These are phyloP conservation scores for Periconia digitata DNA, from an alignment of 2,329 filamentous ascomycete genomes.

Conservation along the genomic window DNA sequence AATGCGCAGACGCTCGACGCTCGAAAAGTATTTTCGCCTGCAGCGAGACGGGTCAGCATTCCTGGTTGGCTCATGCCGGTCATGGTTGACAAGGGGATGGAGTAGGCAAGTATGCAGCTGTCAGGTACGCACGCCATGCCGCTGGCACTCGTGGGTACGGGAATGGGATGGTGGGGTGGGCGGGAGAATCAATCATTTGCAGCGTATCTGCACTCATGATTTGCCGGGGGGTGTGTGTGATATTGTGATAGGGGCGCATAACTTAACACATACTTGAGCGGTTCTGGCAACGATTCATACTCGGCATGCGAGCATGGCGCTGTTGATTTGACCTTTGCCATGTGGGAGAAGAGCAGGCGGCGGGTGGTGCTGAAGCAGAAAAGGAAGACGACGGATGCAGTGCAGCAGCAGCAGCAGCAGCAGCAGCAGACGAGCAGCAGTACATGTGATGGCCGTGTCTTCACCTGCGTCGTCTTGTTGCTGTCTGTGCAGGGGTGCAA, in stretches of 20 bases:
- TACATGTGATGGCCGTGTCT: neutral
- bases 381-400: conserved; percentile 4
- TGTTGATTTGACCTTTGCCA: conserved; percentile 26
- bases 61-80: neutral
- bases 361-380: neutral
- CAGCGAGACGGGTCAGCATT: conserved; percentile 22
- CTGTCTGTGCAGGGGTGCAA: neutral
- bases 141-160: no score
- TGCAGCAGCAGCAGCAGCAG: no score
- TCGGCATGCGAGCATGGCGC: conserved; percentile 41
- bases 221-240: conserved; percentile 20
- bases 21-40: conserved; percentile 70
- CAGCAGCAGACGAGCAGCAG: no score
- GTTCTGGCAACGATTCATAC: conserved; percentile 45
- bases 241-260: conserved; percentile 21
- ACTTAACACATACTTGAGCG: conserved; percentile 45
- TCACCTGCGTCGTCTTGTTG: neutral
- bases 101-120: conserved; percentile 11
- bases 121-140: no score
- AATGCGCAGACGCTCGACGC: conserved; percentile 69
- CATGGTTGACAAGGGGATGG: neutral
- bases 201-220: conserved; percentile 18
- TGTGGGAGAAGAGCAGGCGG: conserved; percentile 18
- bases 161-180: conserved; percentile 29
- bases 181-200: conserved; percentile 22